Conservation (phyloP, 116 monocot species). For the Papilionanthe hybrid region DNA sequence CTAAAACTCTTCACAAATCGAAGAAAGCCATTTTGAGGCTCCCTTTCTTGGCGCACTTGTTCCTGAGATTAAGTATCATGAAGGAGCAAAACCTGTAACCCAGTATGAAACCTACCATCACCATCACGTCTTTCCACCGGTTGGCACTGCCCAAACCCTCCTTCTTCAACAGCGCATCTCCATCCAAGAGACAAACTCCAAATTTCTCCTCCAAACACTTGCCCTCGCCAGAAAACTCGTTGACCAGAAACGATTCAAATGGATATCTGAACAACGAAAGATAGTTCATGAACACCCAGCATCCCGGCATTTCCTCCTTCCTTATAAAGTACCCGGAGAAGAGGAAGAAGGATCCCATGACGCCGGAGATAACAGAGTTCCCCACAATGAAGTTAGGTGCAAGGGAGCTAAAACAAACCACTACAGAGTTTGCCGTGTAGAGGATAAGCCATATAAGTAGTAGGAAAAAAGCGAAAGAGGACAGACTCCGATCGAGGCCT, state of each 20-base stretch:
- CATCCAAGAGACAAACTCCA: conserved; percentile 55
- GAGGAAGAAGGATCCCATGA: too few relatives aligned
- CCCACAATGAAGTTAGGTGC: too few relatives aligned
- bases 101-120: conserved; percentile 66
- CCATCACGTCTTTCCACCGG: conserved; percentile 68
- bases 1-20: neutral
- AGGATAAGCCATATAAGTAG: conserved; percentile 81
- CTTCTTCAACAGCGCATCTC: conserved; percentile 43
- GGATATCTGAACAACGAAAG: too few relatives aligned
- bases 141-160: conserved; percentile 55
- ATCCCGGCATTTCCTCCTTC: too few relatives aligned
- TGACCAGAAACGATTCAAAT: conserved; percentile 83
- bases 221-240: conserved; percentile 52
- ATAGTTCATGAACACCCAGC: too few relatives aligned
- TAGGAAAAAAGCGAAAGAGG: conserved; percentile 49
- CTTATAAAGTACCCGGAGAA: too few relatives aligned
- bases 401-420: too few relatives aligned
- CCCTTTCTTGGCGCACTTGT: too few relatives aligned
- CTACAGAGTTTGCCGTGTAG: too few relatives aligned
- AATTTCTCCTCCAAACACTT: conserved; percentile 48
- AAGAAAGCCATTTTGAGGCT: too few relatives aligned
- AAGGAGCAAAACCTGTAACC: conserved; percentile 62
- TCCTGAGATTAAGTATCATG: conserved; percentile 60
- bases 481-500: conserved; percentile 23
- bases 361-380: too few relatives aligned